Evolutionary conservation across 306 rosid species (phyloP).

Genomic region (Notholithocarpus densiflorus): DNA sequence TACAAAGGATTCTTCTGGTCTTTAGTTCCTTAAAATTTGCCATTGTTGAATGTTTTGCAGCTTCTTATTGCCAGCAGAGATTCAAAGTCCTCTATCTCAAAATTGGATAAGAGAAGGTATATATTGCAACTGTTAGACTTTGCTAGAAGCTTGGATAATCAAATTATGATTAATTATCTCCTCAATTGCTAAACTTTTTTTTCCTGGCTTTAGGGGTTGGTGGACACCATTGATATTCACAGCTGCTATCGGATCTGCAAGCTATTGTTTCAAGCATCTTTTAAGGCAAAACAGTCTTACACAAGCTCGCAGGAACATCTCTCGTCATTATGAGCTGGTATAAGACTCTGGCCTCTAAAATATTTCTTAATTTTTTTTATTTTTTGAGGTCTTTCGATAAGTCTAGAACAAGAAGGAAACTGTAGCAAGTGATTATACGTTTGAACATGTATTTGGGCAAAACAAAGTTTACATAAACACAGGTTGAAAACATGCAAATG

Average conservation of each 20-base stretch:
- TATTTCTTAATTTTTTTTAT: too few relatives aligned
- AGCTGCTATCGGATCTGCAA: constrained; percentile 72
- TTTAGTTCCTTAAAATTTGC: not conserved
- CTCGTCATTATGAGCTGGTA: constrained; percentile 93
- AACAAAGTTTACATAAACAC: too few relatives aligned
- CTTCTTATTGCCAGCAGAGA: constrained; percentile 86
- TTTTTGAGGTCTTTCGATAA: too few relatives aligned
- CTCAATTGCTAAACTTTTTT: not conserved
- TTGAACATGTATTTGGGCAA: too few relatives aligned
- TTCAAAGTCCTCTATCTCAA: constrained; percentile 46
- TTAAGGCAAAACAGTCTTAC: constrained; percentile 82
- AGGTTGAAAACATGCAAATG: too few relatives aligned
- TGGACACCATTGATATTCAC: constrained; percentile 87
- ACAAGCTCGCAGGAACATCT: constrained; percentile 84
- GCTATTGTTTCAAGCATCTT: constrained; percentile 62
- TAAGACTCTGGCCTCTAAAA: not conserved
- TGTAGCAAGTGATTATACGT: too few relatives aligned
- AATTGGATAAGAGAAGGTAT: constrained; percentile 54
- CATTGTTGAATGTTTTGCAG: constrained; percentile 36
- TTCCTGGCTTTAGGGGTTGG: constrained; percentile 65
- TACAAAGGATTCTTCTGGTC: not conserved
- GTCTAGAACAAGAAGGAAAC: too few relatives aligned
- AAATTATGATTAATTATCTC: not conserved
- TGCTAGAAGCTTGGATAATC: not conserved
- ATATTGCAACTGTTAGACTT: not conserved